phyloP scores from a whole-genome alignment of 2,329 filamentous ascomycete species.

The Botrytis galanthina region DNA sequence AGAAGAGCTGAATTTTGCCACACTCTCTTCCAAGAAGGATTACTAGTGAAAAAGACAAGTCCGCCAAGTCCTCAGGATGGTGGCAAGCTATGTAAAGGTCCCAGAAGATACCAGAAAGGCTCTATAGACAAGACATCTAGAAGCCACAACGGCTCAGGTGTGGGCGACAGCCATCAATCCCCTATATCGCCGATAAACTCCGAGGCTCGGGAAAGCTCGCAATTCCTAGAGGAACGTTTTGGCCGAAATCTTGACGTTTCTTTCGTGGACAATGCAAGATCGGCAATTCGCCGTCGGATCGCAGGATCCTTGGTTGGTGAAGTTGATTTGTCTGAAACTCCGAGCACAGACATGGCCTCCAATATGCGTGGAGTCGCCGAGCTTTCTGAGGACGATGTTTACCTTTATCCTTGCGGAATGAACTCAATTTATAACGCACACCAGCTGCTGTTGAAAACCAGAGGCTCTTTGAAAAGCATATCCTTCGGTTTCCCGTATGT shows the following conservation, averaged over 20 bases:
- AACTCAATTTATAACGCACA: conserved; percentile 92
- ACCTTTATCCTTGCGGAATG: conserved; percentile 88
- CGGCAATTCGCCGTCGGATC: conserved; percentile 83
- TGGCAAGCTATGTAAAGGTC: conserved; percentile 57
- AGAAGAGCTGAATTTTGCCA: conserved; percentile 88
- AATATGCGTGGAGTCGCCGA: conserved; percentile 58
- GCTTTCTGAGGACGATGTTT: conserved; percentile 83
- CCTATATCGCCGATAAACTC: conserved; percentile 25
- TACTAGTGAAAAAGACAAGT: conserved; percentile 52
- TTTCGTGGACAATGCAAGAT: conserved; percentile 76
- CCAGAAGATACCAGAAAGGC: conserved; percentile 72
- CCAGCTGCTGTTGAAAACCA: conserved; percentile 64
- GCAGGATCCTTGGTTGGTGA: conserved; percentile 78
- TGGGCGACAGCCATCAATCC: not conserved
- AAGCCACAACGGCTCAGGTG: conserved; percentile 26
- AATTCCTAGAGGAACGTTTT: conserved; percentile 91
- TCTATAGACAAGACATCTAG: conserved; percentile 45
- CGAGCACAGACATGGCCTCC: conserved; percentile 48
- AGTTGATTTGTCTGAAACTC: conserved; percentile 60
- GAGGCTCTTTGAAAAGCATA: conserved; percentile 70
- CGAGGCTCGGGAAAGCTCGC: conserved; percentile 60
- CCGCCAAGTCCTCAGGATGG: conserved; percentile 30
- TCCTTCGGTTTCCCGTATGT: conserved; percentile 98
- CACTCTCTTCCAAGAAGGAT: conserved; percentile 66
- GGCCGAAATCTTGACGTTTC: conserved; percentile 83